Base-by-base conservation (phyloP, 1,139 yeast genomes). In the Protomyces arabidopsidicola region DNA sequence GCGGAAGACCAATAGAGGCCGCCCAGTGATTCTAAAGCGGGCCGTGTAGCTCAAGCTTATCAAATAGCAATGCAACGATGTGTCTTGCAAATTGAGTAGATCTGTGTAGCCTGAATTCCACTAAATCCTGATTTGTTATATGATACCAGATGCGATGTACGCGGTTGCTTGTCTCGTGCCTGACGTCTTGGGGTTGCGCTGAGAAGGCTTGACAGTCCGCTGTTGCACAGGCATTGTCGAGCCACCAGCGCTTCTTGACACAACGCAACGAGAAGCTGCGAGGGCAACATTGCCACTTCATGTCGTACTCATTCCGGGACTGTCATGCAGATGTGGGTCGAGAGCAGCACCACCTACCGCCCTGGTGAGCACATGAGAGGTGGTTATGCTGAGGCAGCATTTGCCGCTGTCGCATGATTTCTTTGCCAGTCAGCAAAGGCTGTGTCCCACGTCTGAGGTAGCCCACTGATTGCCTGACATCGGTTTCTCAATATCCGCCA, bases 401-500 rank as follows among this genome's bases (percentile, higher is more conserved):
- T 27, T 27, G 31, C 31, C 31, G 31, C 8, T 9, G 48, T 42
- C 6, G 48, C 24, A 16, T 42, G 58, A 14, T 22, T 24, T 9
- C 22, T 34, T 36, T 24, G 39, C 62, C 62, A 58, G 27, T 12
- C 16, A 5, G 5, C 20, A 22, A 51, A 58, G 14, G 56, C 56
- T 12, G 18, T 34, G 18, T 58, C 56, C 62, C 62, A 58, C 51
- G 51, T 42, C 2, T 16, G n/a, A 10, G 53, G 34, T 51, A 58
- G 42, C 34, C 20, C 14, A 24, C 51, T 50, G 20, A 58, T 31
- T 16, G 34, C 56, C 36, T 52, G 56, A 52, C 62, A 58, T 3
- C 62, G 53, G 10, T 55, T 50, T 31, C 62, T 45, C 6, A 58
- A 52, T 3, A 52, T 52, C n/a, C 62, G 55, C 62, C 62, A 58